These are phyloP conservation scores for Hyaloscypha variabilis DNA, from an alignment of 495 filamentous ascomycete species.

Conservation along the genomic window DNA sequence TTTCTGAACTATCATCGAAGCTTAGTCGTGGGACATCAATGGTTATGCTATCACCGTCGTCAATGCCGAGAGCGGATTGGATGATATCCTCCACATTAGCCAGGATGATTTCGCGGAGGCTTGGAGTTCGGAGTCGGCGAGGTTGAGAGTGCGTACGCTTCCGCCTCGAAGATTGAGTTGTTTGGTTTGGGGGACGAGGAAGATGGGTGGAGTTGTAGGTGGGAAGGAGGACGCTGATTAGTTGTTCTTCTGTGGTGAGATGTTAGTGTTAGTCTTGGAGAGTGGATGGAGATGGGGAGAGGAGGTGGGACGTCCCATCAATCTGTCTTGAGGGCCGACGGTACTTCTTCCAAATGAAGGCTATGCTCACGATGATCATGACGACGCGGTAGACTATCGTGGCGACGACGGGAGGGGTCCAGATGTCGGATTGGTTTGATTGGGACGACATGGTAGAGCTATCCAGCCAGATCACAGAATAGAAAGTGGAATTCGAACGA, in stretches of 20 bases:
- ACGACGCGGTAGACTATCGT: constrained; percentile 3
- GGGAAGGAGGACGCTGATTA: background rate
- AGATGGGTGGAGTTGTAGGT: background rate
- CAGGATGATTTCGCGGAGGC: background rate
- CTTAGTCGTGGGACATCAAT: background rate
- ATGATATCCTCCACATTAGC: background rate
- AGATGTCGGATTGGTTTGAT: background rate
- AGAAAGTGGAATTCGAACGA: background rate
- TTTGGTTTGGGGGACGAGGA: background rate
- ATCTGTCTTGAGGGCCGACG: constrained; percentile 27
- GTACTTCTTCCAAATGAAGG: constrained; percentile 13
- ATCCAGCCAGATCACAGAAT: background rate
- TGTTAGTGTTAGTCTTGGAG: background rate
- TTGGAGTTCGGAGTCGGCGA: background rate
- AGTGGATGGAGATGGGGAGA: background rate
- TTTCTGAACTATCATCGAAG: too few species aligned
- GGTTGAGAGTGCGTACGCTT: background rate
- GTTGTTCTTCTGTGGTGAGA: background rate
- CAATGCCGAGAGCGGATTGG: background rate
- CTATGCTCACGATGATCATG: constrained; percentile 9
- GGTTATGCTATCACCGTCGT: background rate
- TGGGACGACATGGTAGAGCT: background rate
- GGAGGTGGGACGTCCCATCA: constrained; percentile 23
- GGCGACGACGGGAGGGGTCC: background rate
- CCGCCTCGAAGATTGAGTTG: too few species aligned